Conservation (phyloP, 2,329 filamentous ascomycete genomes). For the Ceratocystis colombiana region DNA sequence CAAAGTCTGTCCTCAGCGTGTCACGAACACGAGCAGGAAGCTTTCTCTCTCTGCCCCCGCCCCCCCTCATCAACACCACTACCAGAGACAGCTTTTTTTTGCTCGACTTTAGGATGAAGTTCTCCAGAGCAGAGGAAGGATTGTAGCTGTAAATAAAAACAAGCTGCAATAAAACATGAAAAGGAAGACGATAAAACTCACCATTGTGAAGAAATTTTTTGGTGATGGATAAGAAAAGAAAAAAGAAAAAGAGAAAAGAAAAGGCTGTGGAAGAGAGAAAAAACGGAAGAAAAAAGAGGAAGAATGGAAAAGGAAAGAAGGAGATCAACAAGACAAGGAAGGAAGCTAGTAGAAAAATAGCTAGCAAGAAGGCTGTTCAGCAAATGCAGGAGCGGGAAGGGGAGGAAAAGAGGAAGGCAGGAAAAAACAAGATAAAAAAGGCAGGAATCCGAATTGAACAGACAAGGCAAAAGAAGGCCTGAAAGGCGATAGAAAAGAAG, state of each 20-base stretch:
- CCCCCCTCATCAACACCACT: too few species aligned
- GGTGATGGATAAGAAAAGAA: constrained; percentile 20
- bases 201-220: constrained; percentile 23
- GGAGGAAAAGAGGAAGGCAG: constrained; percentile 20
- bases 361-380: constrained; percentile 25
- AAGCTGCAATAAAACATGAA: background rate
- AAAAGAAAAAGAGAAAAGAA: constrained; percentile 21
- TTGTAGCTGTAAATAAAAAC: background rate
- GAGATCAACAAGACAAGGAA: constrained; percentile 23
- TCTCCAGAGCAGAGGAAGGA: constrained; percentile 18
- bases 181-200: constrained; percentile 18
- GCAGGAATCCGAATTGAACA: background rate
- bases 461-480: background rate
- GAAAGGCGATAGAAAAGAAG: background rate
- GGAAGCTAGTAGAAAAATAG: constrained; percentile 29
- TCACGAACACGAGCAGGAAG: too few species aligned
- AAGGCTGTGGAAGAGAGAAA: constrained; percentile 2
- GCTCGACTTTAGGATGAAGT: background rate
- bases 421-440: constrained; percentile 24
- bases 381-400: constrained; percentile 25
- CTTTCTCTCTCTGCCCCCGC: too few species aligned
- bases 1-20: too few species aligned
- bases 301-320: constrained; percentile 28
- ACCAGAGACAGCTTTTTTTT: background rate
- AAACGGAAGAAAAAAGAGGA: constrained; percentile 25